Base-by-base conservation (phyloP, 2,329 filamentous ascomycete genomes). In the Pseudopyricularia cyperi region DNA sequence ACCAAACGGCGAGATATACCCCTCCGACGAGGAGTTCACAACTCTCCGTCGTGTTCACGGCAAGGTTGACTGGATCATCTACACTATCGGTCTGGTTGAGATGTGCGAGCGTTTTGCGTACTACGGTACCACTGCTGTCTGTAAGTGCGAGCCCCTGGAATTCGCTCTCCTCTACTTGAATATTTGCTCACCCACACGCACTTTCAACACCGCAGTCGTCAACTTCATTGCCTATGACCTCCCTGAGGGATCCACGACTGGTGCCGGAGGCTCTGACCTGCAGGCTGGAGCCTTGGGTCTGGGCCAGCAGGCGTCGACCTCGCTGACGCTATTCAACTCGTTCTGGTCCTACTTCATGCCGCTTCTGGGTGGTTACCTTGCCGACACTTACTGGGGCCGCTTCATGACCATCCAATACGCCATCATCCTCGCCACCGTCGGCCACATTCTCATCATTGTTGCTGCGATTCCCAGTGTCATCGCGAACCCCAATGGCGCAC, bases 41-140 rank as follows among this genome's bases (percentile, higher is more conserved):
- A 82, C 78, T 0, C 74, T 85, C n/a, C 76, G 72, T 48, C 78
- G 80, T 59, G 75, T 85, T 22, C 77, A 80, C 11, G 82, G 79
- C 55, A 73, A 73, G 60, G 77, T 89, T 55, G 80, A 81, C 49
- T 81, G 76, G 74, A 68, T 74, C 52, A 77, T 83, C 53, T 89
- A 80, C 67, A 82, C 80, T 26, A 78, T 89, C 53, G 83, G 82
- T 46, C 80, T 87, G 55, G 79, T 85, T 54, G 85, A 89, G 66
- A 69, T 87, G 53, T 86, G 82, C 68, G 85, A 89, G 68, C 81
- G 85, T 47, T 87, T 87, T 68, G 84, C 81, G 14, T 89, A 87
- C 75, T 88, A 89, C 61, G 85, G 85, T 52, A 82, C 81, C 5
- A 76, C 79, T 39, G 75, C 82, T 32, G 71, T 87, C 30, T 50